Base-by-base conservation (phyloP, 805 yeast species). In the Saccharomycopsis sp. region DNA sequence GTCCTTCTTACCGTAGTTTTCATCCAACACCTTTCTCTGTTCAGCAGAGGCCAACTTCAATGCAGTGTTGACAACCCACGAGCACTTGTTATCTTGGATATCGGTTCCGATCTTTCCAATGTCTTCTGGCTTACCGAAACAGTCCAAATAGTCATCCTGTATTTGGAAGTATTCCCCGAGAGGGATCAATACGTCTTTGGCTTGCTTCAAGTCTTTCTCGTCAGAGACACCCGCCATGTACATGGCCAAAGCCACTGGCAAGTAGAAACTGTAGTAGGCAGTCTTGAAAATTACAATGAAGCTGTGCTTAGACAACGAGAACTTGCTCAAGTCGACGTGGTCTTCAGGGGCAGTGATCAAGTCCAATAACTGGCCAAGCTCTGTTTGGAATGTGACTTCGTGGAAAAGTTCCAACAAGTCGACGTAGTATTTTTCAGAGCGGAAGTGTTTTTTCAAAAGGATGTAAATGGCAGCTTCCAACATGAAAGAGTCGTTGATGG, bases 21-120 rank as follows among this genome's bases (percentile, higher is more conserved):
- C 85, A 68, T 94, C 98, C 64, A 94, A 80, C 2, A 87, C 60
- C 64, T 77, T 72, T 73, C 97, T 87, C 77, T 94, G 97, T 63
- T 84, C 94, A 48, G 90, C 82, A 24, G 81, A 78, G 55, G 82
- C 92, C 64, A 84, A 75, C 70, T 85, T 80, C 66, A 94, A 81
- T 5, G 99, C 99, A 65, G 89, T 88, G 79, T 94, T 94, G 67
- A 94, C 81, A 57, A 94, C 84, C 99, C 99, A 94, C 50, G 97
- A 88, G 74, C 99, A 94, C 75, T 94, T 94, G 82, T 94, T 94
- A 75, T 94, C 99, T 76, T 88, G 88, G 69, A 94, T 94, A 72
- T 94, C 99, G 60, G 99, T 94, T 65, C 99, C 99, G 65, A 94
- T 90, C 79, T 94, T 94, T 63, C 99, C 99, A 69, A 91, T 94